phyloP scores from a whole-genome alignment of 345 rosid species.

The Luvunga scandens region DNA sequence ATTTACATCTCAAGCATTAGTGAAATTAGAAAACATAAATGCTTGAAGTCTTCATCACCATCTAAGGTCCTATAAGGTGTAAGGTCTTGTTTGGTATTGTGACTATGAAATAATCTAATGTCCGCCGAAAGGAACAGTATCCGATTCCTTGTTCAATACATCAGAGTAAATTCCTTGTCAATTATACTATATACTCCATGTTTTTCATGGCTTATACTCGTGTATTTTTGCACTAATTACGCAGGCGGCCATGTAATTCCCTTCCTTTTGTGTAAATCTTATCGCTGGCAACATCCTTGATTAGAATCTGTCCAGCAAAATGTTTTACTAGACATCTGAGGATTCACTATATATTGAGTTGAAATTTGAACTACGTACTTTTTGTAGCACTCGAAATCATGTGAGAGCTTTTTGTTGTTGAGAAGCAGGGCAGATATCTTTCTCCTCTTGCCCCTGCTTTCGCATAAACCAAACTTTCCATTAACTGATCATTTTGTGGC shows the following conservation, averaged over 20 bases:
- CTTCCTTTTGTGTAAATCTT: neutral
- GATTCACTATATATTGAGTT: neutral
- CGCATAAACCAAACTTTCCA: neutral
- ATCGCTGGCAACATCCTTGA: neutral
- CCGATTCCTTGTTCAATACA: neutral
- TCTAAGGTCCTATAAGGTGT: too few species aligned
- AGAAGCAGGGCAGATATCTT: too few species aligned
- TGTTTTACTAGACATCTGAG: neutral
- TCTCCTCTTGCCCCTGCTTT: too few species aligned
- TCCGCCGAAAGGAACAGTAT: too few species aligned
- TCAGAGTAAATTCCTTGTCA: neutral
- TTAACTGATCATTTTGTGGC: neutral
- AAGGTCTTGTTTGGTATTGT: too few species aligned
- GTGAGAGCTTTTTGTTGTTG: neutral
- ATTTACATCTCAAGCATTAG: too few species aligned
- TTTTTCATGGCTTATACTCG: too few species aligned
- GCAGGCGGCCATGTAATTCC: neutral
- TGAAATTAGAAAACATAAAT: neutral
- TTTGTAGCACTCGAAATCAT: neutral
- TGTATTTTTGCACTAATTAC: neutral
- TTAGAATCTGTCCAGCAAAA: neutral
- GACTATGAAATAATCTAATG: neutral
- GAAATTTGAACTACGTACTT: neutral
- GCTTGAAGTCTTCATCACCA: neutral
- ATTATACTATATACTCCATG: too few species aligned